phyloP scores from a whole-genome alignment of 768 basidiomycete genomes.

The Auriculariales sp. region DNA sequence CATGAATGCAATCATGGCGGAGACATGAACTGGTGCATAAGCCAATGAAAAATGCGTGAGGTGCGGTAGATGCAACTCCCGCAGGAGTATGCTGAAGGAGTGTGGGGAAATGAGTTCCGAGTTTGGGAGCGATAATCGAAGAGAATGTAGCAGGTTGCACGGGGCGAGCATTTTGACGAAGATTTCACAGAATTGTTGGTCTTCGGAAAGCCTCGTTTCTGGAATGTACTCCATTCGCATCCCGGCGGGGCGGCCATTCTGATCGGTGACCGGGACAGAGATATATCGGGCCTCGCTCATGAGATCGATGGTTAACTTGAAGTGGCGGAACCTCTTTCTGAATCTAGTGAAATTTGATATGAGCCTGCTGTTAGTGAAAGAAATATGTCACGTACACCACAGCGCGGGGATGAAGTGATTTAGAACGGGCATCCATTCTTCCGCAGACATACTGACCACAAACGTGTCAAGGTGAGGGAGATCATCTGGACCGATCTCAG shows the following conservation, averaged over 20 bases:
- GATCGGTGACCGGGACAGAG: not conserved
- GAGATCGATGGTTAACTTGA: not conserved
- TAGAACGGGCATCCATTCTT: not conserved
- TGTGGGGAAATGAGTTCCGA: not conserved
- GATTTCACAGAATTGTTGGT: not conserved
- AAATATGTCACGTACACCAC: not conserved
- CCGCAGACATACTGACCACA: not conserved
- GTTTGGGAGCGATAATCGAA: not conserved
- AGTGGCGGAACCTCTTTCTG: not conserved
- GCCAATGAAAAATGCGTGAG: not conserved
- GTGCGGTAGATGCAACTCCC: not conserved
- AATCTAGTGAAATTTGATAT: not conserved
- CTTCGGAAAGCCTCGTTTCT: not conserved
- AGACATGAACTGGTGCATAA: not conserved
- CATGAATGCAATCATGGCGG: not conserved
- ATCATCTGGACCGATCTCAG: not conserved
- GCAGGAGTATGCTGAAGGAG: not conserved
- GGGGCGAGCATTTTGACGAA: not conserved
- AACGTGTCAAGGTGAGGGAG: not conserved
- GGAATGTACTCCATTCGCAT: not conserved
- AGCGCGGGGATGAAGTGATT: not conserved
- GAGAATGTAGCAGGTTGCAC: not conserved
- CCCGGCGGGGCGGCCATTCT: not conserved
- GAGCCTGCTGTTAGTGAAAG: not conserved
- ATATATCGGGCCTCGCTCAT: not conserved